These are phyloP conservation scores for Scedosporium boydii DNA, from an alignment of 2,329 filamentous ascomycete species.

Conservation along the genomic window DNA sequence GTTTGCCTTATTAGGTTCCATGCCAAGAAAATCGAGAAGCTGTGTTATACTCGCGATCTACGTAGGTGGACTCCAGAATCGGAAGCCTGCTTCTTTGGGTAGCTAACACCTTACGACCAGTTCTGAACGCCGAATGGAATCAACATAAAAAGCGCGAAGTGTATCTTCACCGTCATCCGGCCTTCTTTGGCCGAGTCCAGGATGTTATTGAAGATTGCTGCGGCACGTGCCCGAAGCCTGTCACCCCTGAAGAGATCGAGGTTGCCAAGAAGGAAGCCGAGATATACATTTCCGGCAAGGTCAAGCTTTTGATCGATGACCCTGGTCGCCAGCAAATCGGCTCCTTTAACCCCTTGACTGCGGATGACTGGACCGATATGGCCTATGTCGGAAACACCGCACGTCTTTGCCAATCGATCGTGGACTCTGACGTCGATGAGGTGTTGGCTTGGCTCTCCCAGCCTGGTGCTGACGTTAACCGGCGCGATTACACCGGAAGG, in stretches of 20 bases:
- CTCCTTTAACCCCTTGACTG: constrained; percentile 70
- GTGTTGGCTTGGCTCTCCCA: constrained; percentile 62
- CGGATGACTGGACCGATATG: constrained; percentile 85
- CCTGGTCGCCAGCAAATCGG: constrained; percentile 66
- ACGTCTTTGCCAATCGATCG: constrained; percentile 70
- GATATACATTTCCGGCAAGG: constrained; percentile 63
- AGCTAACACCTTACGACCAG: constrained; percentile 3
- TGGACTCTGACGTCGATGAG: constrained; percentile 60
- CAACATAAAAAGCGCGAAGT: constrained; percentile 64
- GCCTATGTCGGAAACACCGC: constrained; percentile 76
- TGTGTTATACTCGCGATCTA: constrained; percentile 73
- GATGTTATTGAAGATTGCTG: constrained; percentile 77
- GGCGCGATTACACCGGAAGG: constrained; percentile 68
- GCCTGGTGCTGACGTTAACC: constrained; percentile 60
- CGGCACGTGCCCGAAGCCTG: constrained; percentile 62
- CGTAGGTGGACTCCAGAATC: constrained; percentile 20
- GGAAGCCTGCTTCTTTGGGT: neutral
- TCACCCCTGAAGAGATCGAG: constrained; percentile 62
- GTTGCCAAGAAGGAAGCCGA: constrained; percentile 63
- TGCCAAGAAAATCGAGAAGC: constrained; percentile 67
- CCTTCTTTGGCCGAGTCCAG: constrained; percentile 68
- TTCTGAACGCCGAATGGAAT: constrained; percentile 85
- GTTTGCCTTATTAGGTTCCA: constrained; percentile 26
- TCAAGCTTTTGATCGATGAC: constrained; percentile 70
- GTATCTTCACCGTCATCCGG: constrained; percentile 73